Evolutionary conservation across 805 yeast genomes (phyloP), one percentile per base, ranked within the genome.

Genomic region (Candida andamanensis): DNA sequence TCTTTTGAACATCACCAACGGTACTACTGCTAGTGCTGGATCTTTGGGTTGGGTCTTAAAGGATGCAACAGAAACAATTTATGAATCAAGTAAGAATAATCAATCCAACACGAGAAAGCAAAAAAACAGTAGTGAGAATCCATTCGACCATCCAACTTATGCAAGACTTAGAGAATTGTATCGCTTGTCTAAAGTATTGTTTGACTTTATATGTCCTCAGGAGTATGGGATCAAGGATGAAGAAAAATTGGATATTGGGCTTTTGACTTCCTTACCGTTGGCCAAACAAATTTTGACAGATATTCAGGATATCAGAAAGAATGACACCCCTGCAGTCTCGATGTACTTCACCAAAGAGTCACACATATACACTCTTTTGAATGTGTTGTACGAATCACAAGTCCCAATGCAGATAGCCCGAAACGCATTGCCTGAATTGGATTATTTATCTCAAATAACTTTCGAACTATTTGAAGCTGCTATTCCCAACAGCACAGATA

Each of bases 151-250:
- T 41, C 78, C 85, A 2, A 79, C 81, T 32, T 89, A 74, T 55
- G 81, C 82, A 19, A 73, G 85, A 41, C 68, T 92, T 37, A 70
- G 97, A 44, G 98, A 92, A 54, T 70, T 92, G 32, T 92, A 89
- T 54, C 70, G 90, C 41, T 68, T 92, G 35, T 85, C 96, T 1
- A 94, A 92, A 56, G 95, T 92, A 5, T 62, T 92, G 41, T 92
- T 92, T 63, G 99, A 92, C 59, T 92, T 90, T 52, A 87, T 92
- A 29, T 92, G 97, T 59, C 99, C 99, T 7, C 97, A 92, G 57
- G 99, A 92, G 54, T 92, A 92, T 54, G 99, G 99, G 42, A 92
- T 92, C 46, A 86, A 89, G 43, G 95, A 87, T 50, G 80, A 82
- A 48, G 98, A 92, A 57, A 92, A 92, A 53, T 71, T 92, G 39